phyloP scores from a whole-genome alignment of 2,329 filamentous ascomycete genomes.

The Cadophora gregata region DNA sequence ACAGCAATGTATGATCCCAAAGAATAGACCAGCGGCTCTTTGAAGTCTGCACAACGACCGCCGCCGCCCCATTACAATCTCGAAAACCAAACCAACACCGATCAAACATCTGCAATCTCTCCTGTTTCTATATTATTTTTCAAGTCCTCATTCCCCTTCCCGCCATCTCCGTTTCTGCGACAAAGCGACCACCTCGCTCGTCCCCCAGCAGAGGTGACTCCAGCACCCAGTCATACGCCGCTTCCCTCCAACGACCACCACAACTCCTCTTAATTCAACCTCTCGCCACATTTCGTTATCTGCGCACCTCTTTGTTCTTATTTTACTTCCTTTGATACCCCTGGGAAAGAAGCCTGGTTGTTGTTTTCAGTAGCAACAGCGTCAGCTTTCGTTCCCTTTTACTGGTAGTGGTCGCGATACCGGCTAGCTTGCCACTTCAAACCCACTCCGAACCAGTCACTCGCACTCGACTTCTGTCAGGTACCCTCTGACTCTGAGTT shows the following conservation, averaged over 20 bases:
- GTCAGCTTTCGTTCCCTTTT: conserved; percentile 21
- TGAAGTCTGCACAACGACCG: conserved; percentile 41
- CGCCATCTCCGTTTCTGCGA: conserved; percentile 30
- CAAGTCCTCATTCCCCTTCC: conserved; percentile 12
- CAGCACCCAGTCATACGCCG: conserved; percentile 27
- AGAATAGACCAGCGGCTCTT: conserved; percentile 41
- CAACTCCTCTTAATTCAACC: conserved; percentile 25
- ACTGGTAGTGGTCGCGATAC: conserved; percentile 30
- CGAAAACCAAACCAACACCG: conserved; percentile 6
- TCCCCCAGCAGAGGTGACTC: conserved; percentile 29
- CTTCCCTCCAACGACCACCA: conserved; percentile 17
- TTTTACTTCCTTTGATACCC: conserved; percentile 38
- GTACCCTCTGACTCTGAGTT: conserved; percentile 31
- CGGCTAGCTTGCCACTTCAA: conserved; percentile 35
- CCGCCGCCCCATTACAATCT: conserved; percentile 17
- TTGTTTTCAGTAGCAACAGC: conserved; percentile 26
- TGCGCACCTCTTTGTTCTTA: conserved; percentile 33
- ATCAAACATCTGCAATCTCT: conserved; percentile 20
- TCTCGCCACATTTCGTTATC: conserved; percentile 28
- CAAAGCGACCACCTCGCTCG: conserved; percentile 31
- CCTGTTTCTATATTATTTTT: conserved; percentile 11
- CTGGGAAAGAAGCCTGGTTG: conserved; percentile 30
- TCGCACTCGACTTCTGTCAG: conserved; percentile 23
- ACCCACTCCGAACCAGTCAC: conserved; percentile 28
- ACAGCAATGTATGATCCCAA: conserved; percentile 42